phyloP scores from a whole-genome alignment of 129 eudicot species.

The sunflower (Helianthus annuus) region HanXRQr2.0-SUNRISE NC_035448.2:204900117-204900616 shows the following conservation, averaged over 20 bases:
- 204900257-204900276: constrained; percentile 54
- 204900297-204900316: constrained; percentile 20
- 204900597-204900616: constrained; percentile 33
- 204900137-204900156: constrained; percentile 41
- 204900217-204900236: not conserved
- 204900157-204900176: constrained; percentile 54
- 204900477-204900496: constrained; percentile 2
- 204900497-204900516: not conserved
- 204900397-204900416: constrained; percentile 24
- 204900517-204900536: no score
- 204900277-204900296: constrained; percentile 37
- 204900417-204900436: constrained; percentile 8
- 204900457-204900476: constrained; percentile 15
- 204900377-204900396: constrained; percentile 8
- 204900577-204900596: constrained; percentile 4
- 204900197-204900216: constrained; percentile 57
- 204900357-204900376: constrained; percentile 8
- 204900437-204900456: constrained; percentile 28
- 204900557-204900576: constrained; percentile 15
- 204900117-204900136: constrained; percentile 35
- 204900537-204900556: constrained; percentile 21
- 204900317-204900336: constrained; percentile 19
- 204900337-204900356: no score
- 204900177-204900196: constrained; percentile 69
- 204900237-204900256: constrained; percentile 2